Evolutionary conservation across 2,329 filamentous ascomycete species (phyloP).

Genomic region (Verticillium nubilum): DNA sequence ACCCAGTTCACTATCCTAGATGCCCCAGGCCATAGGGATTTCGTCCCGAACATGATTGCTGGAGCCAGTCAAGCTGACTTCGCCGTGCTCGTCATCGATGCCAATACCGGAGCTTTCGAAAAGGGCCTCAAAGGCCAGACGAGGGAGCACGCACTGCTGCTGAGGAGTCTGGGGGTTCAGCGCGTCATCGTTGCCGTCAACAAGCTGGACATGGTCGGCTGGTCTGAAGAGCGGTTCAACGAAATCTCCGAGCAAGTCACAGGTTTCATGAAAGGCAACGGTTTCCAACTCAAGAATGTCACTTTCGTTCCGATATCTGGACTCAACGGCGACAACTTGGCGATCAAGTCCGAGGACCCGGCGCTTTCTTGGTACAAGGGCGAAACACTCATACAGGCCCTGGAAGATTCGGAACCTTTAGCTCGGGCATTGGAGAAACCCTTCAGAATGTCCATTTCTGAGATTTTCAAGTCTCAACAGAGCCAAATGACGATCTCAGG

Average conservation of each 20-base stretch:
- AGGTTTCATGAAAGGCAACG: conserved; percentile 75
- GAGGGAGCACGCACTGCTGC: conserved; percentile 83
- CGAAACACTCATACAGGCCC: conserved; percentile 71
- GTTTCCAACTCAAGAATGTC: conserved; percentile 76
- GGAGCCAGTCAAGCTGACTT: conserved; percentile 95
- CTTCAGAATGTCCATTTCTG: conserved; percentile 78
- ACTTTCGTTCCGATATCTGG: conserved; percentile 88
- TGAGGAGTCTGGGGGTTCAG: conserved; percentile 86
- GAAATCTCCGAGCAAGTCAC: conserved; percentile 80
- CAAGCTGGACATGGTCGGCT: conserved; percentile 83
- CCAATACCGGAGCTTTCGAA: conserved; percentile 86
- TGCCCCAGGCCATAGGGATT: conserved; percentile 90
- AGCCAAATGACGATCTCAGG: conserved; percentile 83
- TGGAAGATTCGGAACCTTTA: conserved; percentile 76
- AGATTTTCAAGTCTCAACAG: conserved; percentile 77
- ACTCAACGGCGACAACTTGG: conserved; percentile 82
- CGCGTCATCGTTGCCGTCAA: conserved; percentile 87
- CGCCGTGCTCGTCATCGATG: conserved; percentile 89
- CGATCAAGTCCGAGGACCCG: conserved; percentile 47
- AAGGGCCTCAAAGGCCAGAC: conserved; percentile 91
- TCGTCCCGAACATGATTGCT: conserved; percentile 98
- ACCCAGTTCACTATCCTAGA: conserved; percentile 92
- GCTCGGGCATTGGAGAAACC: conserved; percentile 69
- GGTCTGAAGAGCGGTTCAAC: conserved; percentile 77
- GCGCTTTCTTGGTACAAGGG: conserved; percentile 75